Percentiles rank a stretch among this genome's conserved stretches.
These are phyloP conservation scores for Lecanicillium sp. DNA, from an alignment of 2,329 filamentous ascomycete genomes.

Conservation along the genomic window DNA sequence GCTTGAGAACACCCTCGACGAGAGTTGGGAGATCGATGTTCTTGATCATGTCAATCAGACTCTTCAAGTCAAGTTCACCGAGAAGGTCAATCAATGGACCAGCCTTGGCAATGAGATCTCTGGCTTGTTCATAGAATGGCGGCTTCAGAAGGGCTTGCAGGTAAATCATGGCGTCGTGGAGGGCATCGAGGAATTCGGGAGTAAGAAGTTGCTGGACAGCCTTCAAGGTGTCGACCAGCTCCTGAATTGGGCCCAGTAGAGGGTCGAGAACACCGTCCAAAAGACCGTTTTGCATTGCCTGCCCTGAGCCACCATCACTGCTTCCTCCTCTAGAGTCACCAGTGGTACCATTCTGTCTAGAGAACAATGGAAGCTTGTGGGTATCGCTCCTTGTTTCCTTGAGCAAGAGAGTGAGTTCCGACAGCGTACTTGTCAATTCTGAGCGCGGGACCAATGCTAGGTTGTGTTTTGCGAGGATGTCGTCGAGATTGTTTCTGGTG, in stretches of 20 bases:
- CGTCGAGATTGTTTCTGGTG: slow-evolving; percentile 33
- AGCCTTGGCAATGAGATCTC: slow-evolving; percentile 18
- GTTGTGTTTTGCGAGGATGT: slow-evolving; percentile 33
- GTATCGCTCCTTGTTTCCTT: slow-evolving; percentile 19
- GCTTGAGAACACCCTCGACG: slow-evolving; percentile 19
- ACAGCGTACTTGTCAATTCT: slow-evolving; percentile 35
- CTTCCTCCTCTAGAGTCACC: background rate
- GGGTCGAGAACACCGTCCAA: slow-evolving; percentile 17
- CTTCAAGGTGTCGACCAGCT: slow-evolving; percentile 20
- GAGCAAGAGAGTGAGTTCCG: slow-evolving; percentile 32
- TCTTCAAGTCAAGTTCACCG: slow-evolving; percentile 24
- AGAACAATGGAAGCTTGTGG: slow-evolving; percentile 5
- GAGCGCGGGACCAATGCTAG: slow-evolving; percentile 35
- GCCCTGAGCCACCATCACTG: slow-evolving; percentile 12
- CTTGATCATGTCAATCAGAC: slow-evolving; percentile 21
- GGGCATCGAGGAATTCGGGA: slow-evolving; percentile 28
- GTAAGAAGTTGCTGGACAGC: slow-evolving; percentile 23
- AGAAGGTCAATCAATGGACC: slow-evolving; percentile 21
- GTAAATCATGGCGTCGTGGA: slow-evolving; percentile 33
- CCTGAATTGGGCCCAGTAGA: slow-evolving; percentile 13
- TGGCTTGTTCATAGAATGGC: slow-evolving; percentile 23
- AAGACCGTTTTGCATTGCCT: slow-evolving; percentile 6
- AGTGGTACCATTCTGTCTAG: slow-evolving; percentile 9
- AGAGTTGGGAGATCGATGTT: slow-evolving; percentile 22
- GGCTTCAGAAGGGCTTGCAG: slow-evolving; percentile 28